Evolutionary conservation across 2,329 filamentous ascomycete species (phyloP).

Genomic region (Calonectria hawksworthii): DNA sequence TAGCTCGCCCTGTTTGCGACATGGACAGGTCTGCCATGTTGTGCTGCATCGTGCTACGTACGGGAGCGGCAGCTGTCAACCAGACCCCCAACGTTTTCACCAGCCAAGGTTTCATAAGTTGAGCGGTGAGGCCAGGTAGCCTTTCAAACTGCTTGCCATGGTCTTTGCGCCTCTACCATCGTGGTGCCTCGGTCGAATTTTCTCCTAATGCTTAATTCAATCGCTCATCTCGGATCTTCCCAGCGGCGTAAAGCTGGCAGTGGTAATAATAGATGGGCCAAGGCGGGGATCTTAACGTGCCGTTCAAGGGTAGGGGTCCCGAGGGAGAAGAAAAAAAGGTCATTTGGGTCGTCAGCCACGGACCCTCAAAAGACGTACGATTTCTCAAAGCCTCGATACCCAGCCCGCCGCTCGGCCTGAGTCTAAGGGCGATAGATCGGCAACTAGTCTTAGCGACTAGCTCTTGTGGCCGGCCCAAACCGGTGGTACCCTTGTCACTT

Average conservation of each 20-base stretch:
- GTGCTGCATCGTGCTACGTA: slow-evolving; percentile 21
- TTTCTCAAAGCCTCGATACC: slow-evolving; percentile 32
- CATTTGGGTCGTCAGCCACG: slow-evolving; percentile 21
- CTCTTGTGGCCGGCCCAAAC: slow-evolving; percentile 45
- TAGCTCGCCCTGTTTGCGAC: slow-evolving; percentile 16
- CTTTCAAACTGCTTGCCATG: not conserved
- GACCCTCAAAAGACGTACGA: slow-evolving; percentile 26
- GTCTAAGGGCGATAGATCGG: slow-evolving; percentile 40
- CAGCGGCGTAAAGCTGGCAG: not conserved
- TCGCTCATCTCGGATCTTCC: slow-evolving; percentile 14
- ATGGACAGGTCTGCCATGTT: slow-evolving; percentile 27
- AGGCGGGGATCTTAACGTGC: not conserved
- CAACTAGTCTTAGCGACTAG: slow-evolving; percentile 44
- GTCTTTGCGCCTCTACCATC: not conserved
- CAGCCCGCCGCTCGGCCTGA: slow-evolving; percentile 22
- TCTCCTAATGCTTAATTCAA: not conserved
- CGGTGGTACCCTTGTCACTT: slow-evolving; percentile 42
- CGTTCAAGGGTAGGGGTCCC: not conserved
- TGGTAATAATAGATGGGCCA: slow-evolving; percentile 6
- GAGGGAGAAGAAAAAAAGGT: not conserved
- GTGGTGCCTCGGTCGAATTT: not conserved
- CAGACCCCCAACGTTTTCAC: slow-evolving; percentile 10
- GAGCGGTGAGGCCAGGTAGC: slow-evolving; percentile 23
- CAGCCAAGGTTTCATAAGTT: slow-evolving; percentile 8
- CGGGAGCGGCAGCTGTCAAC: slow-evolving; percentile 11